Base-by-base conservation (phyloP, 1,139 yeast genomes). In the Blastobotrys petasosporus region DNA sequence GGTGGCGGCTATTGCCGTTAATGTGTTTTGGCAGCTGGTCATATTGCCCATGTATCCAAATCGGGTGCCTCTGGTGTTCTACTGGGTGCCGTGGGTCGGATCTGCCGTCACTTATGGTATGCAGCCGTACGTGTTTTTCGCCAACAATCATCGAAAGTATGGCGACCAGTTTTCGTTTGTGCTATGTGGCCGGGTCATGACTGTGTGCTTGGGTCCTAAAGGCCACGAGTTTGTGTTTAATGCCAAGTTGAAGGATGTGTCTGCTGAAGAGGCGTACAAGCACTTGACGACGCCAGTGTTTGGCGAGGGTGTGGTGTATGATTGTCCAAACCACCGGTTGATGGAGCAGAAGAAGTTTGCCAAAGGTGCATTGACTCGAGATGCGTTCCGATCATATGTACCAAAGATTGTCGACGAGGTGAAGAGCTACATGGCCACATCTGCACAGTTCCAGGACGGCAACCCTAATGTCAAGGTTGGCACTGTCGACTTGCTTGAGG, bases 281-380 rank as follows among this genome's bases (percentile, higher is more conserved):
- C 97, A 90, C 65, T 76, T 92, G 67, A 92, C 98, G 30, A 92
- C 97, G 10, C 98, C 98, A 13, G 97, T 88, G 25, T 92, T 92
- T 60, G 98, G 98, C 57, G 80, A 88, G 64, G 98, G 97, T 55
- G 98, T 92, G 46, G 84, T 92, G 49, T 92, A 92, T 65, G 98
- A 92, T 69, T 92, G 97, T 68, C 88, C 98, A 52, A 94, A 94
- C 70, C 71, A 80, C 60, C 80, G 88, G 57, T 77, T 92, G 59
- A 94, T 92, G 98, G 98, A 92, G 67, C 98, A 92, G 68, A 92
- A 94, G 79, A 92, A 88, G 73, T 92, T 92, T 62, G 95, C 94
- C 54, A 92, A 92, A 70, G 76, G 79, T 50, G 95, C 97, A 15
- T 76, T 92, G 57, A 84, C 96, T 36, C 77, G 78, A 54, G 97